Conservation (phyloP, 352 stramenopile species). For the Pythium rhizo-oryzae region DNA sequence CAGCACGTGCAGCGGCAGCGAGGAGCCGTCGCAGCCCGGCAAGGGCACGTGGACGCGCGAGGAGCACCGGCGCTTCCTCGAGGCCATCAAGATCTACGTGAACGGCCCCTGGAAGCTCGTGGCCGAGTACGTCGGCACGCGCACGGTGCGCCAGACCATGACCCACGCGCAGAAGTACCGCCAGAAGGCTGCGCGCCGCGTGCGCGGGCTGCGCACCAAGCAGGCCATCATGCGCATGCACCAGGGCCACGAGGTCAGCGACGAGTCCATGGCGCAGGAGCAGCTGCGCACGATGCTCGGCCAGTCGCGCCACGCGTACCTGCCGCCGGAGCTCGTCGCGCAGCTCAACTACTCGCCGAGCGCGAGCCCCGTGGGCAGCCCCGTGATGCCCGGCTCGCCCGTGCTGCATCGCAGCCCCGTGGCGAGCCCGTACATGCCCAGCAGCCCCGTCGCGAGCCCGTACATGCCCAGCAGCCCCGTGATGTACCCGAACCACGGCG, state of each 20-base stretch:
- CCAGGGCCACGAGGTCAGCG: constrained; percentile 60
- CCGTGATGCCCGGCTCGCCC: constrained; percentile 20
- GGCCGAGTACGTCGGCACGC: constrained; percentile 63
- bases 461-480: constrained; percentile 23
- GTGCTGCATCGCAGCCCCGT: constrained; percentile 11
- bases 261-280: constrained; percentile 68
- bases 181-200: constrained; percentile 56
- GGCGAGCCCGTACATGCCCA: constrained; percentile 9
- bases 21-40: constrained; percentile 25
- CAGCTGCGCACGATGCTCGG: constrained; percentile 44
- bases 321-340: constrained; percentile 16
- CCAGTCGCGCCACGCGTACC: constrained; percentile 26
- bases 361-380: constrained; percentile 16
- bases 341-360: constrained; percentile 22
- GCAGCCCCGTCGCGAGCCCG: constrained; percentile 11
- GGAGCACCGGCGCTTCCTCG: constrained; percentile 70
- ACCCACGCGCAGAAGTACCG: constrained; percentile 79
- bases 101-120: constrained; percentile 74
- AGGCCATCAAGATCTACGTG: constrained; percentile 72
- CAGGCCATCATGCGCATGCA: constrained; percentile 78
- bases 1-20: constrained; percentile 25
- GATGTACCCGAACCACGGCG: constrained; percentile 17
- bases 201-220: constrained; percentile 66
- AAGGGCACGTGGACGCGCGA: constrained; percentile 63
- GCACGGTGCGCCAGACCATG: constrained; percentile 76